Conservation (phyloP, 441 rosid species). For the Omphalea diandra region DNA sequence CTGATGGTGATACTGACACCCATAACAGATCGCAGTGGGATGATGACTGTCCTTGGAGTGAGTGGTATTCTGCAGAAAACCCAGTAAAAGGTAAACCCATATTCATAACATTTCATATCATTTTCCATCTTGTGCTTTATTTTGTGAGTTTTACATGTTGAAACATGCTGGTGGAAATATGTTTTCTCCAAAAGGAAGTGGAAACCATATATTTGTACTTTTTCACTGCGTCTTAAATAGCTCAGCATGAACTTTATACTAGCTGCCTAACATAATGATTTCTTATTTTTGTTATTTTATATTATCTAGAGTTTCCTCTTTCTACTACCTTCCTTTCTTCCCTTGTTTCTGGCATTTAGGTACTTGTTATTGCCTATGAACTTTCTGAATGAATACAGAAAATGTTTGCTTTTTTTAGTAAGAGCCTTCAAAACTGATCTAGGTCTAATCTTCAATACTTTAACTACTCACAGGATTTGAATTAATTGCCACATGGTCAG, state of each 20-base stretch:
- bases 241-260: not conserved
- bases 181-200: not conserved
- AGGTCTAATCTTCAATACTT: constrained; percentile 20
- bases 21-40: constrained; percentile 77
- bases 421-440: not conserved
- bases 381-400: too few relatives aligned
- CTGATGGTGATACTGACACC: constrained; percentile 47
- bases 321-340: not conserved
- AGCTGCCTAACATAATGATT: not conserved
- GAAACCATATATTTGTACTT: not conserved
- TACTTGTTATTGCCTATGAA: not conserved
- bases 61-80: constrained; percentile 99
- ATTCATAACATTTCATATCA: constrained; percentile 2
- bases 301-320: not conserved
- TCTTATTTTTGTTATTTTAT: not conserved
- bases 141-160: constrained; percentile 8
- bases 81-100: constrained; percentile 67
- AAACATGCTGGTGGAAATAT: not conserved
- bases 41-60: constrained; percentile 99
- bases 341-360: not conserved
- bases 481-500: constrained; percentile 73
- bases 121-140: not conserved
- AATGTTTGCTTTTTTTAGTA: too few relatives aligned
- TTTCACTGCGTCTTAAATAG: not conserved
- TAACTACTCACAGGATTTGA: constrained; percentile 59